phyloP scores from a whole-genome alignment of 768 basidiomycete genomes.

The Krasilnikovozyma curviuscula region DNA sequence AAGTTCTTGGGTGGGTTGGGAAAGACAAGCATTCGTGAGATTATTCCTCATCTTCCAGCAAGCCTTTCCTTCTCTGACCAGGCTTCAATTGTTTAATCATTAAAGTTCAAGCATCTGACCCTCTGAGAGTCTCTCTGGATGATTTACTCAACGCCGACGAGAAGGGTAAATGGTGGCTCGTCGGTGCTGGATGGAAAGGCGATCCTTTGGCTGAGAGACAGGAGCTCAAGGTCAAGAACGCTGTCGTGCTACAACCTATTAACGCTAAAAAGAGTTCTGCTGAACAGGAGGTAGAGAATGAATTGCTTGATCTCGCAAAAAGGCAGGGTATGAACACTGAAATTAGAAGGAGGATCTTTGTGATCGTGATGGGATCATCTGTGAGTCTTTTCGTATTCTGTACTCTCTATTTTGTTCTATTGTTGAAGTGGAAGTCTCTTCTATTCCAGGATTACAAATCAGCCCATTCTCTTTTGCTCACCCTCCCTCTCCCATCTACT shows the following conservation, averaged over 20 bases:
- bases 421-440: not conserved
- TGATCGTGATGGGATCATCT: slow-evolving; percentile 86
- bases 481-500: slow-evolving; percentile 62
- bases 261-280: not conserved
- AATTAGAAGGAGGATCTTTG: slow-evolving; percentile 72
- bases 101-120: slow-evolving; percentile 61
- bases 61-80: not conserved
- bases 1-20: slow-evolving; percentile 57
- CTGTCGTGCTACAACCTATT: not conserved
- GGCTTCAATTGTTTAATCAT: not conserved
- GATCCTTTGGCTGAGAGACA: slow-evolving; percentile 57
- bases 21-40: slow-evolving; percentile 50
- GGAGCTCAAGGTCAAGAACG: slow-evolving; percentile 10
- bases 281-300: slow-evolving; percentile 18
- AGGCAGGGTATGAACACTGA: slow-evolving; percentile 99
- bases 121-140: slow-evolving; percentile 62
- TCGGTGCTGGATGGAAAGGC: slow-evolving; percentile 88
- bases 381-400: too few species aligned
- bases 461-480: slow-evolving; percentile 72
- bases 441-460: slow-evolving; percentile 75
- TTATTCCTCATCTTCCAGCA: not conserved
- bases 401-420: too few species aligned
- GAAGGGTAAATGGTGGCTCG: slow-evolving; percentile 96
- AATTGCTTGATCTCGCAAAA: slow-evolving; percentile 58
- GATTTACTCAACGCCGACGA: slow-evolving; percentile 67